Conservation (phyloP, 1,139 yeast species). For the Eremothecium cymbalariae region DNA sequence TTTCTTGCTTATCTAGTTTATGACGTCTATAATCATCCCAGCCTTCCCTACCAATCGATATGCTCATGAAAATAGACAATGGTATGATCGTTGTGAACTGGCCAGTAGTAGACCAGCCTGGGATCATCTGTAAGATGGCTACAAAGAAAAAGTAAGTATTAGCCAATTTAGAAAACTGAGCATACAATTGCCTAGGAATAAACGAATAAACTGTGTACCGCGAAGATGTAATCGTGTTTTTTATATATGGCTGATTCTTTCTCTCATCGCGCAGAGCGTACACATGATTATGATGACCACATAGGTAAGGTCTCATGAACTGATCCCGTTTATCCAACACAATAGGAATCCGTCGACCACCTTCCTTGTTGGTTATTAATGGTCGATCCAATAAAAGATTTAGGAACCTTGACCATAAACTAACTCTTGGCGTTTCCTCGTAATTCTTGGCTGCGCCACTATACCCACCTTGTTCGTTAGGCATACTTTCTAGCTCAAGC, state of each 20-base stretch:
- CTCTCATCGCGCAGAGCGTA: constrained; percentile 61
- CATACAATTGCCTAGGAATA: constrained; percentile 77
- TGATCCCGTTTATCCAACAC: constrained; percentile 33
- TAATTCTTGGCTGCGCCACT: constrained; percentile 13
- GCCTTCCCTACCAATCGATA: constrained; percentile 88
- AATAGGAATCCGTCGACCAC: constrained; percentile 74
- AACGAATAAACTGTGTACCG: constrained; percentile 76
- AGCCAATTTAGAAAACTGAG: constrained; percentile 89
- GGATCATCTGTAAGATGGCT: constrained; percentile 90
- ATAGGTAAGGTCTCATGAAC: too few species aligned
- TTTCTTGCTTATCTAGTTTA: constrained; percentile 76
- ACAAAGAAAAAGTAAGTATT: constrained; percentile 79
- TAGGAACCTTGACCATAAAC: constrained; percentile 19
- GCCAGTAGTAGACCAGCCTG: constrained; percentile 97
- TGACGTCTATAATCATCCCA: constrained; percentile 89
- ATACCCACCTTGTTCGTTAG: constrained; percentile 12
- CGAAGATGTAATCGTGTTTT: constrained; percentile 75
- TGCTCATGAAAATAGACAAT: constrained; percentile 73
- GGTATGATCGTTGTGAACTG: constrained; percentile 93
- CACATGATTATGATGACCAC: too few species aligned
- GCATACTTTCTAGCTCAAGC: too few species aligned
- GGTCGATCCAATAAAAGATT: constrained; percentile 30
- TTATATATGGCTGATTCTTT: constrained; percentile 47
- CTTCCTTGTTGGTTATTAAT: constrained; percentile 37
- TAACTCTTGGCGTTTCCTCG: constrained; percentile 13